A percentile compares a stretch with the other conserved stretches of the same genome.
phyloP scores from a whole-genome alignment of 2,329 filamentous ascomycete genomes.

The Amauroascus verrucosus region DNA sequence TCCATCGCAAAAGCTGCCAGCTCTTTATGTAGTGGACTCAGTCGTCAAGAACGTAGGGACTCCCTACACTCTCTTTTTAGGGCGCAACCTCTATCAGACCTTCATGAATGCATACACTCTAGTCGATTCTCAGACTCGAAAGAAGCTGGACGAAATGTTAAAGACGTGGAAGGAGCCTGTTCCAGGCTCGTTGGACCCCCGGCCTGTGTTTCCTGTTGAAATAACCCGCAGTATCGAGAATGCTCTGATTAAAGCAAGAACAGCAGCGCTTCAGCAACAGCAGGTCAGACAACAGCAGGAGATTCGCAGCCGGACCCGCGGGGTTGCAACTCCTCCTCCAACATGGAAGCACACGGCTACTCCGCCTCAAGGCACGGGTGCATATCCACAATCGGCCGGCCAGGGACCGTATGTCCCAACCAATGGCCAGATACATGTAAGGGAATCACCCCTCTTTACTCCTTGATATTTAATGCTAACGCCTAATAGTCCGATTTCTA shows the following conservation, averaged over 20 bases:
- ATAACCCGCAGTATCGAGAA: slow-evolving; percentile 87
- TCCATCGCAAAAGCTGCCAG: slow-evolving; percentile 79
- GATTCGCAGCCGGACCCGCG: slow-evolving; percentile 43
- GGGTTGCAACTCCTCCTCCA: slow-evolving; percentile 43
- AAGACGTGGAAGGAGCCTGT: slow-evolving; percentile 97
- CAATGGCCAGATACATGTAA: slow-evolving; percentile 25
- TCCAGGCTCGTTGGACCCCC: slow-evolving; percentile 81
- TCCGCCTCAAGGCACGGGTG: slow-evolving; percentile 47
- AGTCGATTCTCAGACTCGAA: slow-evolving; percentile 70
- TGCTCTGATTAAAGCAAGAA: slow-evolving; percentile 73
- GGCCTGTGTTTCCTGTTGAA: slow-evolving; percentile 81
- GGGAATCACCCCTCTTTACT: neutral
- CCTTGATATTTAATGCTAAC: neutral
- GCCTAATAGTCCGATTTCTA: neutral
- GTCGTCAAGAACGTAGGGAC: slow-evolving; percentile 98
- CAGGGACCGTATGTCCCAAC: slow-evolving; percentile 23
- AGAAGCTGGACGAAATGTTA: slow-evolving; percentile 93
- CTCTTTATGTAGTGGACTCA: slow-evolving; percentile 95
- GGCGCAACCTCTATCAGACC: slow-evolving; percentile 79
- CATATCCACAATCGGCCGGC: slow-evolving; percentile 29
- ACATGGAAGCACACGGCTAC: slow-evolving; percentile 62
- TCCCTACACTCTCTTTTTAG: slow-evolving; percentile 91
- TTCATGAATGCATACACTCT: slow-evolving; percentile 96
- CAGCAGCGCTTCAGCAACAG: slow-evolving; percentile 42
- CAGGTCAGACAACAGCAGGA: slow-evolving; percentile 47